Evolutionary conservation across 257 asterid genomes (phyloP).

Genomic region (Eucommia ulmoides): DNA sequence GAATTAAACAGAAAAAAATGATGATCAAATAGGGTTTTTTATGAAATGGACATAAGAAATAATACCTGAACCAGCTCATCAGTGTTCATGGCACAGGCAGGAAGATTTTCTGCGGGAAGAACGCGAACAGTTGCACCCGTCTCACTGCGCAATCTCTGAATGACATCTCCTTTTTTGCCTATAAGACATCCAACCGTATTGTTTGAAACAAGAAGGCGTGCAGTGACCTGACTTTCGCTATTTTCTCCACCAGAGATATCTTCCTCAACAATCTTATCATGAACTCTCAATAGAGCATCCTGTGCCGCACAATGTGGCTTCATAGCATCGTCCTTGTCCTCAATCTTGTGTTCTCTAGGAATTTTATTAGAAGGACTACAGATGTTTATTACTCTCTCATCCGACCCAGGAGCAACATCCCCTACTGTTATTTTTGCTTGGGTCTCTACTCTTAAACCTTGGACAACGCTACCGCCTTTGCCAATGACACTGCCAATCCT

Average conservation of each 20-base stretch:
- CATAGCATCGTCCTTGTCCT: conserved; percentile 19
- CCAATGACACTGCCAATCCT: conserved; percentile 82
- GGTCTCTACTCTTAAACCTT: conserved; percentile 71
- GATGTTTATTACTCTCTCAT: conserved; percentile 57
- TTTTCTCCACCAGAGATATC: conserved; percentile 38
- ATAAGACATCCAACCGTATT: conserved; percentile 60
- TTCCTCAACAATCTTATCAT: conserved; percentile 59
- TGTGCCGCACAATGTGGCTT: conserved; percentile 73
- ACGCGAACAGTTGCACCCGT: conserved; percentile 78
- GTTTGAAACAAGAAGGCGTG: conserved; percentile 62
- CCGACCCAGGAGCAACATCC: conserved; percentile 63
- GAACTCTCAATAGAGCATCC: conserved; percentile 73
- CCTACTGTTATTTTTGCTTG: conserved; percentile 71
- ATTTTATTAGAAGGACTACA: conserved; percentile 47
- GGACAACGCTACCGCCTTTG: conserved; percentile 69
- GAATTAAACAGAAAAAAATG: conserved; percentile 9
- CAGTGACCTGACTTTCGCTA: conserved; percentile 39
- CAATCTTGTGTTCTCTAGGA: conserved; percentile 22
- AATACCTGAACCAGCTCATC: conserved; percentile 73
- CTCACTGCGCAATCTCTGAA: conserved; percentile 66
- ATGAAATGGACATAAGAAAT: conserved; percentile 2
- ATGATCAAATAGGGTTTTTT: conserved; percentile 10
- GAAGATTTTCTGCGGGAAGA: conserved; percentile 54
- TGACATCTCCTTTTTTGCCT: conserved; percentile 78
- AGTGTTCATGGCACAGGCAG: conserved; percentile 46